Conservation (phyloP, 371 early-diverging fungal genomes). For the Actinomortierella wolfii region DNA sequence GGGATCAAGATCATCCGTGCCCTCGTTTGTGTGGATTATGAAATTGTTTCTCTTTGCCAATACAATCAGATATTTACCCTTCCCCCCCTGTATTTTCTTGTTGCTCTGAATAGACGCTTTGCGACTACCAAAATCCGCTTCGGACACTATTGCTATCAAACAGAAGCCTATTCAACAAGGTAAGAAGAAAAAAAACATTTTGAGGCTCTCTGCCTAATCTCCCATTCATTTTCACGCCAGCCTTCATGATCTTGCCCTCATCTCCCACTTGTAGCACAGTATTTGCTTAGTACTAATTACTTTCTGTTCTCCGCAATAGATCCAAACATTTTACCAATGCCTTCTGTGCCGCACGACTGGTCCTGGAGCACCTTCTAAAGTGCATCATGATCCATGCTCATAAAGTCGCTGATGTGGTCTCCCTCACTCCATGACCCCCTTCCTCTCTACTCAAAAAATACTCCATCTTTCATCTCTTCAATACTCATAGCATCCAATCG, state of each 20-base stretch:
- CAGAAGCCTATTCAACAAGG: constrained; percentile 18
- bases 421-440: no score
- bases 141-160: constrained; percentile 42
- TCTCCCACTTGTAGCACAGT: not conserved
- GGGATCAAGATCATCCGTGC: not conserved
- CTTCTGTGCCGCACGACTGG: constrained; percentile 46
- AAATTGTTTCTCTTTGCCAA: not conserved
- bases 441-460: no score
- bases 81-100: not conserved
- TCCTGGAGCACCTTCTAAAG: constrained; percentile 42
- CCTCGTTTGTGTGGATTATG: not conserved
- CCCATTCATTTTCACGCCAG: not conserved
- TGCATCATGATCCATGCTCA: no score
- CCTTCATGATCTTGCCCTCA: not conserved
- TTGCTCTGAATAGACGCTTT: constrained; percentile 13
- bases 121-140: constrained; percentile 3
- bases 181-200: constrained; percentile 2
- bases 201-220: not conserved
- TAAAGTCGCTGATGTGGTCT: no score
- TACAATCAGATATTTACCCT: not conserved
- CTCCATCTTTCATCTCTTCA: no score
- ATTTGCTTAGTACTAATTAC: no score
- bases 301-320: constrained; percentile 8
- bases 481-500: no score
- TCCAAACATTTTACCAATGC: constrained; percentile 32